Evolutionary conservation across 352 stramenopile genomes (phyloP).

Genomic region (Phytophthora capsici): DNA sequence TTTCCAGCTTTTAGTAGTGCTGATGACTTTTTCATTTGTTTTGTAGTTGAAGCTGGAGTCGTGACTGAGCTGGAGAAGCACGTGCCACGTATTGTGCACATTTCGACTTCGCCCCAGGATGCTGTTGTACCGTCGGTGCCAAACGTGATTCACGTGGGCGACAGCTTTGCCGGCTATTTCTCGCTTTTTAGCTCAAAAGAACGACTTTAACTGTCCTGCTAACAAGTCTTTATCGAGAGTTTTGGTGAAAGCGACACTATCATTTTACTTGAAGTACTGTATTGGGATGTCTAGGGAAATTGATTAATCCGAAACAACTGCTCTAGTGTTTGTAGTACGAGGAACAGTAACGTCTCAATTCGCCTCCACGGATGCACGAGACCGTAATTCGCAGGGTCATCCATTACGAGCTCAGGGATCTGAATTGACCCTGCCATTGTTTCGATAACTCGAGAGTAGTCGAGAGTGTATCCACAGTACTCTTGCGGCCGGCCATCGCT

Average conservation of each 20-base stretch:
- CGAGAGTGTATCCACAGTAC: constrained; percentile 36
- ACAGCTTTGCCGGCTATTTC: constrained; percentile 79
- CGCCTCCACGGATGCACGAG: constrained; percentile 64
- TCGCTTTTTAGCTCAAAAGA: constrained; percentile 54
- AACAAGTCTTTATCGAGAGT: constrained; percentile 12
- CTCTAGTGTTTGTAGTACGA: constrained; percentile 60
- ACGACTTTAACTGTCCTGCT: constrained; percentile 34
- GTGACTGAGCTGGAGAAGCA: constrained; percentile 78
- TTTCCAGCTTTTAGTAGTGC: too few species aligned
- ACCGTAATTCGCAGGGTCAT: constrained; percentile 39
- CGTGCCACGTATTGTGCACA: constrained; percentile 74
- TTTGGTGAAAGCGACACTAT: constrained; percentile 1
- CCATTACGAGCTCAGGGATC: constrained; percentile 45
- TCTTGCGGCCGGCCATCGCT: too few species aligned
- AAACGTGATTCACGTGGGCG: constrained; percentile 65
- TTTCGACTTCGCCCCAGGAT: constrained; percentile 37
- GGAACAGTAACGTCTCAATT: constrained; percentile 52
- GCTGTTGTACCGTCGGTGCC: constrained; percentile 32
- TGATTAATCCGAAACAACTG: constrained; percentile 63
- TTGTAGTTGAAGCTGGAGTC: constrained; percentile 57
- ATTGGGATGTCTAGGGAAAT: constrained; percentile 31
- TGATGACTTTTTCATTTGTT: constrained; percentile 11
- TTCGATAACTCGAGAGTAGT: constrained; percentile 36
- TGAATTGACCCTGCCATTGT: constrained; percentile 40
- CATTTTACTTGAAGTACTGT: constrained; percentile 15